A percentile compares a stretch with the other conserved stretches of the same genome.
Conservation (phyloP, 345 rosid genomes). For the Populus deltoides region DNA sequence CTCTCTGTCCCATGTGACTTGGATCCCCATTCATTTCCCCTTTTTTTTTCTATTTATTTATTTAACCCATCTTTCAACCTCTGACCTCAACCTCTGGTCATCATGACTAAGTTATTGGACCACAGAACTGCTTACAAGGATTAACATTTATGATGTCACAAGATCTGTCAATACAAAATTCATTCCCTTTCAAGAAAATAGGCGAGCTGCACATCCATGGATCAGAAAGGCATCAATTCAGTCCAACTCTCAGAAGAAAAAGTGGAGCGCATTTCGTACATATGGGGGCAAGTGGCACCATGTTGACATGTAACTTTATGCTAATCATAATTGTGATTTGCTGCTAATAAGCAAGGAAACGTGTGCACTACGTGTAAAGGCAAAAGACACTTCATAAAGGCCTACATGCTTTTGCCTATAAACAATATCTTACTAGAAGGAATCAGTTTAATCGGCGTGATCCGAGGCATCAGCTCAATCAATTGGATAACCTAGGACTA, state of each 20-base stretch:
- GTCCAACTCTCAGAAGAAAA: slow-evolving; percentile 2
- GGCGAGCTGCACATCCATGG: not conserved
- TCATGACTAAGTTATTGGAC: not conserved
- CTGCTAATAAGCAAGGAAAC: not conserved
- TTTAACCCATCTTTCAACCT: not conserved
- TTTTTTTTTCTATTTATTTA: not conserved
- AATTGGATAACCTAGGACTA: not conserved
- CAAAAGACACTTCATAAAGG: slow-evolving; percentile 5
- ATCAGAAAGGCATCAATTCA: slow-evolving; percentile 7
- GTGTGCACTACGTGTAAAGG: slow-evolving; percentile 30
- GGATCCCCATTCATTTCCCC: not conserved
- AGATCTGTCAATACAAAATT: not conserved
- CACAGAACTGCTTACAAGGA: not conserved
- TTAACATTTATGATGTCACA: not conserved
- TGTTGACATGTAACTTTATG: not conserved
- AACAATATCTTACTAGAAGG: not conserved
- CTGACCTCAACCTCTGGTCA: not conserved
- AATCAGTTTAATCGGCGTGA: slow-evolving; percentile 16
- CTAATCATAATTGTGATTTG: not conserved
- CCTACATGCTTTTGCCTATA: not conserved
- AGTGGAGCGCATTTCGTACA: not conserved
- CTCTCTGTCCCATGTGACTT: not conserved
- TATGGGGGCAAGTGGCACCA: slow-evolving; percentile 6
- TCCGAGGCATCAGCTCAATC: slow-evolving; percentile 10
- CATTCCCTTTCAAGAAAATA: not conserved